Conservation (phyloP, 2,329 filamentous ascomycete species). For the Aspergillus thermomutatus region DNA sequence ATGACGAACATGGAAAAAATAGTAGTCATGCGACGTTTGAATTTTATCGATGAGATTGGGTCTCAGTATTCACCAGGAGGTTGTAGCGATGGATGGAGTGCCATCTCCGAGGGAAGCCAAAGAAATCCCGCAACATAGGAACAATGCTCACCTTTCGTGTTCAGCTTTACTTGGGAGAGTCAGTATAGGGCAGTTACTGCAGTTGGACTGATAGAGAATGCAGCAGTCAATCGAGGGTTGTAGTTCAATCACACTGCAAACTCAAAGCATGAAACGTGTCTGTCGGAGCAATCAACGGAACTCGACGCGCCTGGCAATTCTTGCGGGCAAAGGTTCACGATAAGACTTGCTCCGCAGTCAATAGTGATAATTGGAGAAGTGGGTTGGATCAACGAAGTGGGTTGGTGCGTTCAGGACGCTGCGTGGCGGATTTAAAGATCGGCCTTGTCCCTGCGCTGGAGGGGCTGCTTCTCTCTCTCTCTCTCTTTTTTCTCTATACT, state of each 20-base stretch:
- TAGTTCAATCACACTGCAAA: no score
- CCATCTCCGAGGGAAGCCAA: background rate
- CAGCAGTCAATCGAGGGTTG: no score
- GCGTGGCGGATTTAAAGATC: background rate
- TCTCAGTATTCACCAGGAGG: background rate
- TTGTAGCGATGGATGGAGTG: background rate
- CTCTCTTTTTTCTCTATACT: background rate
- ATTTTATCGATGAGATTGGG: no score
- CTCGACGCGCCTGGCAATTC: background rate
- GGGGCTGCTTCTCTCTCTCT: background rate
- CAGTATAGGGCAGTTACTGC: background rate
- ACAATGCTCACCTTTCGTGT: background rate
- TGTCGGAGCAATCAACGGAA: background rate
- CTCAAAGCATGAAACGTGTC: background rate
- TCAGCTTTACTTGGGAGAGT: no score
- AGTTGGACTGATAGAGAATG: no score
- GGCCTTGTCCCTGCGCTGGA: background rate
- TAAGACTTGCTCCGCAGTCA: background rate
- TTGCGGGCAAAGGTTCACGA: background rate
- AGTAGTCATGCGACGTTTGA: background rate
- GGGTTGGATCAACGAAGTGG: conserved; percentile 1
- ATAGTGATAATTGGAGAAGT: background rate
- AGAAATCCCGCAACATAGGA: background rate
- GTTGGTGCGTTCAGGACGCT: background rate
- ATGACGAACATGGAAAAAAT: background rate